Conservation (phyloP, 2,329 filamentous ascomycete genomes). For the Xylariales sp. region DNA sequence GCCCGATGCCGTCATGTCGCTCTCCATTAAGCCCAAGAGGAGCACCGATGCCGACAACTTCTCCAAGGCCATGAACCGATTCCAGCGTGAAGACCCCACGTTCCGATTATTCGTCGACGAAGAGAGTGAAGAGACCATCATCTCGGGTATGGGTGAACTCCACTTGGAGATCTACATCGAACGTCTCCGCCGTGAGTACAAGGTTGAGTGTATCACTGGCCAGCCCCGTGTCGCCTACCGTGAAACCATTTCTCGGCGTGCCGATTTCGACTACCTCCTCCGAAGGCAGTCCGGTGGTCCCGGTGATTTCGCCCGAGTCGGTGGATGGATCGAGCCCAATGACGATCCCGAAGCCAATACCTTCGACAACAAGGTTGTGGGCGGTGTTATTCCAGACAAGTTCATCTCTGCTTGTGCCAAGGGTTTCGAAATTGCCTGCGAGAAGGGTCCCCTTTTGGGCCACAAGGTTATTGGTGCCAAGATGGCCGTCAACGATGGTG, state of each 20-base stretch:
- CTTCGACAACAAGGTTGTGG: conserved; percentile 84
- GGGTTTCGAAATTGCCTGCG: conserved; percentile 79
- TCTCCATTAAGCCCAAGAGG: conserved; percentile 95
- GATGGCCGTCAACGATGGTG: conserved; percentile 95
- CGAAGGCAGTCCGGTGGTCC: conserved; percentile 95
- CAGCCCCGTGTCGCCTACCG: conserved; percentile 96
- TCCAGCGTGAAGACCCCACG: conserved; percentile 96
- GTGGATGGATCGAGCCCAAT: conserved; percentile 87
- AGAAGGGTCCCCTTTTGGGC: conserved; percentile 85
- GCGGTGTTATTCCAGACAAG: conserved; percentile 92
- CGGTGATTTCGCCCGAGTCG: conserved; percentile 90
- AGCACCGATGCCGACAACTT: conserved; percentile 91
- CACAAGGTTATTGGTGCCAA: conserved; percentile 85
- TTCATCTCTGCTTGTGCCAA: conserved; percentile 93
- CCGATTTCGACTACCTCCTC: conserved; percentile 87
- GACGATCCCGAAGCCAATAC: conserved; percentile 67
- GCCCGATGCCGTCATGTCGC: conserved; percentile 94
- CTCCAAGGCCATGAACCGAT: conserved; percentile 97
- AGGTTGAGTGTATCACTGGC: conserved; percentile 91
- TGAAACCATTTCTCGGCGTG: conserved; percentile 78
- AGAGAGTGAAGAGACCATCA: conserved; percentile 95
- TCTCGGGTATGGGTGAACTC: conserved; percentile 96
- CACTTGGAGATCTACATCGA: conserved; percentile 98
- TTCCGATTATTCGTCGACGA: conserved; percentile 91
- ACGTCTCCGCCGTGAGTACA: conserved; percentile 94